Evolutionary conservation across 495 filamentous ascomycete genomes (phyloP).

Genomic region (Penicillium fimorum): DNA sequence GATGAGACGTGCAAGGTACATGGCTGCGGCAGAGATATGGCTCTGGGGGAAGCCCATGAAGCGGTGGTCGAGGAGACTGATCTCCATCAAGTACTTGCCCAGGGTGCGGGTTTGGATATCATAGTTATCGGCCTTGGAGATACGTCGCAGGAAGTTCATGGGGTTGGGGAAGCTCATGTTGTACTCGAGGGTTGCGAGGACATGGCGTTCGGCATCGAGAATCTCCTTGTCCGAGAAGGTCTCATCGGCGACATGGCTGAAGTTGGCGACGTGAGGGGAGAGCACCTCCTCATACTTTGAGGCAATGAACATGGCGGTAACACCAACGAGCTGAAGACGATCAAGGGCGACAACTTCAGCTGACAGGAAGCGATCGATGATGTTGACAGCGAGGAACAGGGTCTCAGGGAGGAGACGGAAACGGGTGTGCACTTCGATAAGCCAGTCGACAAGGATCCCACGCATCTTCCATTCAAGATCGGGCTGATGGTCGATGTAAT

Average conservation of each 20-base stretch:
- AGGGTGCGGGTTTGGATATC: slow-evolving; percentile 96
- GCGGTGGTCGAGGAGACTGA: slow-evolving; percentile 88
- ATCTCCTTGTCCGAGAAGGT: slow-evolving; percentile 96
- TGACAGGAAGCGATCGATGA: slow-evolving; percentile 96
- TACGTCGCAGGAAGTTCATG: slow-evolving; percentile 98
- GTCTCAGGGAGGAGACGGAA: slow-evolving; percentile 98
- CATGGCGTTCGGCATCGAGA: slow-evolving; percentile 91
- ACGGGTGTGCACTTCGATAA: slow-evolving; percentile 95
- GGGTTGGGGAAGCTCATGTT: slow-evolving; percentile 98
- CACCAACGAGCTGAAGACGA: slow-evolving; percentile 91
- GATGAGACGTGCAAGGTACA: slow-evolving; percentile 91
- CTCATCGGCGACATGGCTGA: slow-evolving; percentile 93
- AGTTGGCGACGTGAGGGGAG: slow-evolving; percentile 94
- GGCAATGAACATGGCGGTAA: slow-evolving; percentile 98
- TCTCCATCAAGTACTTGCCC: slow-evolving; percentile 98
- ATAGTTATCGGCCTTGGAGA: slow-evolving; percentile 98
- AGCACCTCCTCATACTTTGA: slow-evolving; percentile 98
- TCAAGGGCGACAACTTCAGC: slow-evolving; percentile 91
- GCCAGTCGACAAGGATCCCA: slow-evolving; percentile 95
- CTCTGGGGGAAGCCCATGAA: slow-evolving; percentile 86
- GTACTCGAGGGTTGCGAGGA: slow-evolving; percentile 87
- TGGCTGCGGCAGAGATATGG: slow-evolving; percentile 84
- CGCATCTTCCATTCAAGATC: slow-evolving; percentile 98
- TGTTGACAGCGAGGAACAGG: slow-evolving; percentile 93
- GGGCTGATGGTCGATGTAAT: slow-evolving; percentile 91